These are phyloP conservation scores for Coemansia javaensis DNA, from an alignment of 192 early-diverging fungal genomes.

Conservation along the genomic window DNA sequence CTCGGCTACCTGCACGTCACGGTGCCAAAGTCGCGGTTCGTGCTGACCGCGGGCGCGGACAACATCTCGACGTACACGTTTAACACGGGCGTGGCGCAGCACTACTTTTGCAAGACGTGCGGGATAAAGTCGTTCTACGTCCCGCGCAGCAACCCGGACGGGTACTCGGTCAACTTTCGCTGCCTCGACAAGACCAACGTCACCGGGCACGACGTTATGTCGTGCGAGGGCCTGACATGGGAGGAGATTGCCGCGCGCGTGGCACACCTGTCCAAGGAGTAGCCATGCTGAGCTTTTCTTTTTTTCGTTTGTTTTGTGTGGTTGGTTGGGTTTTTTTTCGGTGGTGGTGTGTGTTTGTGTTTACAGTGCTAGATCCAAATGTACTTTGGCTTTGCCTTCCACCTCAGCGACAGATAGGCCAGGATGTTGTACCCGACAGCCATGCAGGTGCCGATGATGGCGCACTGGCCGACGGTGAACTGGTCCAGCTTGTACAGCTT, in stretches of 20 bases:
- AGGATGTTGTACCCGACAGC: constrained; percentile 30
- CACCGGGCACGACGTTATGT: constrained; percentile 9
- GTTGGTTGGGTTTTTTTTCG: background rate
- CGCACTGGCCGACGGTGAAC: constrained; percentile 45
- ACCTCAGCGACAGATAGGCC: constrained; percentile 43
- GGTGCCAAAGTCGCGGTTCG: constrained; percentile 27
- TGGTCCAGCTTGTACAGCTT: constrained; percentile 39
- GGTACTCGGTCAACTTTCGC: constrained; percentile 43
- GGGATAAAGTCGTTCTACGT: constrained; percentile 49
- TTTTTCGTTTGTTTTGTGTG: background rate
- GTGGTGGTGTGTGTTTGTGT: background rate
- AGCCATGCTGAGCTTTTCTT: background rate
- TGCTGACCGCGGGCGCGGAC: constrained; percentile 25
- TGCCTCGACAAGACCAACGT: constrained; percentile 36
- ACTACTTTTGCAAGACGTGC: constrained; percentile 51
- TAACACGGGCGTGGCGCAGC: constrained; percentile 47
- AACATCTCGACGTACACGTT: constrained; percentile 50
- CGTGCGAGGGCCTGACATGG: constrained; percentile 48
- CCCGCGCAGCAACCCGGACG: constrained; percentile 52
- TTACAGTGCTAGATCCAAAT: constrained; percentile 44
- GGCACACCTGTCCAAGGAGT: constrained; percentile 29
- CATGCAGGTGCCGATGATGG: constrained; percentile 32
- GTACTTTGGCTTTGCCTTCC: constrained; percentile 46
- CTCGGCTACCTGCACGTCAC: constrained; percentile 43
- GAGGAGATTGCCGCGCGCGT: constrained; percentile 25